Conservation (phyloP, 371 early-diverging fungal genomes). For the Mucor racemosus region DNA sequence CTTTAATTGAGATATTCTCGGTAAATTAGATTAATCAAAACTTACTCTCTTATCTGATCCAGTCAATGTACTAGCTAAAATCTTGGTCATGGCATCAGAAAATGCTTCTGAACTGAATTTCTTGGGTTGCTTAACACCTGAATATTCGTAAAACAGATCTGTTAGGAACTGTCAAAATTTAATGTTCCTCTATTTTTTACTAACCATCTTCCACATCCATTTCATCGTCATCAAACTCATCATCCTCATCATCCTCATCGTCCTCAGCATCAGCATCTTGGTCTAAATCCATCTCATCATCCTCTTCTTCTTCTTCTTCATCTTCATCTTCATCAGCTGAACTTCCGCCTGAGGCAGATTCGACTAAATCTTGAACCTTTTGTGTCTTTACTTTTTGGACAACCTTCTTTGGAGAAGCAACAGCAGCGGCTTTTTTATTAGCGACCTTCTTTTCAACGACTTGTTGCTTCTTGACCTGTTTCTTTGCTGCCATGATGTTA, state of each 20-base stretch:
- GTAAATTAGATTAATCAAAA: background rate
- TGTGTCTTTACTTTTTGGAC: background rate
- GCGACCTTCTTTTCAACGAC: background rate
- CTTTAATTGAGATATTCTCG: background rate
- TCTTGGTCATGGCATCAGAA: slow-evolving; percentile 72
- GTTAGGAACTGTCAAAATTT: background rate
- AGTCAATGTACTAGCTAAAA: slow-evolving; percentile 61
- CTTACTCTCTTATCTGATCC: slow-evolving; percentile 51
- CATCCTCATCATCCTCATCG: slow-evolving; percentile 19
- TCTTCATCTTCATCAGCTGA: slow-evolving; percentile 8
- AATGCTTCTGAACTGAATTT: slow-evolving; percentile 57
- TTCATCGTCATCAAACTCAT: slow-evolving; percentile 25
- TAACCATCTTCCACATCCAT: slow-evolving; percentile 22
- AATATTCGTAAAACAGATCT: too few relatives aligned
- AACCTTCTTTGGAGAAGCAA: slow-evolving; percentile 3
- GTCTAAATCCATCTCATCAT: slow-evolving; percentile 7
- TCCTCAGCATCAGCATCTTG: slow-evolving; percentile 17
- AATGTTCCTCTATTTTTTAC: background rate
- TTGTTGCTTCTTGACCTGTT: slow-evolving; percentile 13
- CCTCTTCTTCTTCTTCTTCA: slow-evolving; percentile 5
- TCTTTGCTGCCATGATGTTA: slow-evolving; percentile 19
- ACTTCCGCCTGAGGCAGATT: background rate
- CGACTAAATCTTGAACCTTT: slow-evolving; percentile 2
- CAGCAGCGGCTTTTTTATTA: background rate
- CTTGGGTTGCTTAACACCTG: slow-evolving; percentile 38